Percentiles rank a stretch among this genome's conserved stretches.
phyloP scores from a whole-genome alignment of 805 yeast species.

The Candida multigemmis region DNA sequence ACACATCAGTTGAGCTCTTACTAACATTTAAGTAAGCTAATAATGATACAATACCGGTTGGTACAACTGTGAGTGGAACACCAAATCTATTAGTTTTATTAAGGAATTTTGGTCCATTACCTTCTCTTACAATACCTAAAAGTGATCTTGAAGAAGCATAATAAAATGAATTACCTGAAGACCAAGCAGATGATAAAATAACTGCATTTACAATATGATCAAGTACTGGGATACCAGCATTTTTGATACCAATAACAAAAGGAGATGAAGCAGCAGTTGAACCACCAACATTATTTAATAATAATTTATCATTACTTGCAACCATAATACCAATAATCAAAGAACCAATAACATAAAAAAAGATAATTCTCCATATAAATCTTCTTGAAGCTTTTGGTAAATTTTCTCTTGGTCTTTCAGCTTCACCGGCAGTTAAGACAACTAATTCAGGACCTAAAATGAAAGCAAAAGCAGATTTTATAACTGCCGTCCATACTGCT shows the following conservation, averaged over 20 bases:
- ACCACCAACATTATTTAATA: slow-evolving; percentile 11
- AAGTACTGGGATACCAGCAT: slow-evolving; percentile 49
- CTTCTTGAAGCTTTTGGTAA: slow-evolving; percentile 52
- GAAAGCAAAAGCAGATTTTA: slow-evolving; percentile 59
- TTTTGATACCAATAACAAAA: slow-evolving; percentile 55
- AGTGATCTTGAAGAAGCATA: slow-evolving; percentile 35
- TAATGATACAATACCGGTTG: slow-evolving; percentile 29
- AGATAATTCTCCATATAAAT: slow-evolving; percentile 42
- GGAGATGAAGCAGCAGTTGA: slow-evolving; percentile 54
- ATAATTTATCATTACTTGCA: slow-evolving; percentile 13
- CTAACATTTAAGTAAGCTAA: slow-evolving; percentile 49
- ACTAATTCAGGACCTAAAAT: slow-evolving; percentile 58
- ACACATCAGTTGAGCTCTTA: slow-evolving; percentile 42
- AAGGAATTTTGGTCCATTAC: slow-evolving; percentile 30
- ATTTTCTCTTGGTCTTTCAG: slow-evolving; percentile 23
- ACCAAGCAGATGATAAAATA: slow-evolving; percentile 49
- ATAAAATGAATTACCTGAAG: slow-evolving; percentile 35
- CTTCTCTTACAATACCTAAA: slow-evolving; percentile 29
- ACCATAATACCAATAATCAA: slow-evolving; percentile 33
- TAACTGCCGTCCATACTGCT: slow-evolving; percentile 54
- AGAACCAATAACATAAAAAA: slow-evolving; percentile 30
- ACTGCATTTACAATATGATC: slow-evolving; percentile 57
- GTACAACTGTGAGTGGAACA: slow-evolving; percentile 24
- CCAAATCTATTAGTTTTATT: slow-evolving; percentile 33
- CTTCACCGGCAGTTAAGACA: slow-evolving; percentile 57